Conservation (phyloP, 1,284 basidiomycete genomes). For the Ustilago bromivora region DNA sequence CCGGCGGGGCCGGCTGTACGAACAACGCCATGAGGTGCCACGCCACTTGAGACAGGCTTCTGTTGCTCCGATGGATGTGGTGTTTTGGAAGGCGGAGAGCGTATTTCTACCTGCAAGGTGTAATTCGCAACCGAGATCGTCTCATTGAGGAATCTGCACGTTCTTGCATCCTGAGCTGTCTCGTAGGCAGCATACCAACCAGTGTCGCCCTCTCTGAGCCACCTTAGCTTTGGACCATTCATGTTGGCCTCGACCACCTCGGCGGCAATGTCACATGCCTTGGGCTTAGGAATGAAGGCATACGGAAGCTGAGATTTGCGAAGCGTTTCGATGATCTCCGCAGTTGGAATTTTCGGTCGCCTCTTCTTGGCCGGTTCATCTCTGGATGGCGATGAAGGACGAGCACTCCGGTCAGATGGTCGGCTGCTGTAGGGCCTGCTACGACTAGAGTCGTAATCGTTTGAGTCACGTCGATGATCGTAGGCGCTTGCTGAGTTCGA, state of each 20-base stretch:
- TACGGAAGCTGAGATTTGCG: conserved; percentile 40
- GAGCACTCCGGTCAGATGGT: background rate
- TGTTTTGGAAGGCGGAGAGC: conserved; percentile 14
- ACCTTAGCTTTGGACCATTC: conserved; percentile 37
- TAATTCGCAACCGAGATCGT: conserved; percentile 42
- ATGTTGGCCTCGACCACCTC: conserved; percentile 57
- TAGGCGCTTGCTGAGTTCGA: conserved; percentile 5
- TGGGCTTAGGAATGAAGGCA: conserved; percentile 51
- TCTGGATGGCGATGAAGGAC: background rate
- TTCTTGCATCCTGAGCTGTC: conserved; percentile 24
- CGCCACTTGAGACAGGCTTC: background rate
- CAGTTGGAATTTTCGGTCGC: conserved; percentile 17
- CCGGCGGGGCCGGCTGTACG: background rate
- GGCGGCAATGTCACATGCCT: conserved; percentile 43
- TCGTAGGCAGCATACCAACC: conserved; percentile 69
- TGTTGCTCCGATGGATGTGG: background rate
- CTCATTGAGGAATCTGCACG: conserved; percentile 54
- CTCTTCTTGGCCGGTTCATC: conserved; percentile 1
- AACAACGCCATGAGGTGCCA: background rate
- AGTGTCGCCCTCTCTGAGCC: conserved; percentile 62
- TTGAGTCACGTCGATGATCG: conserved; percentile 15
- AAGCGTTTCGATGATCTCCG: conserved; percentile 31
- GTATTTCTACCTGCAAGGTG: conserved; percentile 50
- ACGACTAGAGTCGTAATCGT: conserved; percentile 9
- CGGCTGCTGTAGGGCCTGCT: conserved; percentile 13